Percentiles rank a stretch among this genome's conserved stretches.
Evolutionary conservation across 2,329 filamentous ascomycete genomes (phyloP).

Genomic region (Blastomyces gilchristii): DNA sequence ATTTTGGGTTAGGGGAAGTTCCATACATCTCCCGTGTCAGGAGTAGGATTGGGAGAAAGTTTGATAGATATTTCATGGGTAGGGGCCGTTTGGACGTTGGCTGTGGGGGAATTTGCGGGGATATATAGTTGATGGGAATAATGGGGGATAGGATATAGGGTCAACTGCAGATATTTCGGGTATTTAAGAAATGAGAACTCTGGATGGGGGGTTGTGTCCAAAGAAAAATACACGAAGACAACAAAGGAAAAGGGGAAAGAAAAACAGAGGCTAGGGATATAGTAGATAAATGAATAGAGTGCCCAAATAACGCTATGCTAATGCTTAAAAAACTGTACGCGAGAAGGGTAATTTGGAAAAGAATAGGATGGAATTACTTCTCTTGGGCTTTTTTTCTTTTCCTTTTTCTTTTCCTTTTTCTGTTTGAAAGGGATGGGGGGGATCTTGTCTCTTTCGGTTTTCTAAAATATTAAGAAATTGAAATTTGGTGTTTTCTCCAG

Average conservation of each 20-base stretch:
- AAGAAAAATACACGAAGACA: not conserved
- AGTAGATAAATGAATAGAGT: slow-evolving; percentile 18
- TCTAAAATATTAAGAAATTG: not conserved
- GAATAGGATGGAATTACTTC: not conserved
- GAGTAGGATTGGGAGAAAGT: not conserved
- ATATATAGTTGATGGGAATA: not conserved
- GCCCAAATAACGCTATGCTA: slow-evolving; percentile 37
- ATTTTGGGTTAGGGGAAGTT: not conserved
- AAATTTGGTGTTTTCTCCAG: not conserved
- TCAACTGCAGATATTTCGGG: not conserved
- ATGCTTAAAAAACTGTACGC: slow-evolving; percentile 16
- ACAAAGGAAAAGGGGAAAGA: slow-evolving; percentile 11
- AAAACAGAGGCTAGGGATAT: slow-evolving; percentile 13
- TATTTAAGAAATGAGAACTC: not conserved
- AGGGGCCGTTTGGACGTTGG: not conserved
- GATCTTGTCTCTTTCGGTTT: not conserved
- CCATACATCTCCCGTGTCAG: not conserved
- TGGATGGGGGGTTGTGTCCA: not conserved
- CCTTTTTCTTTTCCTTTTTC: not conserved
- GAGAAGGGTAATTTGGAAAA: slow-evolving; percentile 10
- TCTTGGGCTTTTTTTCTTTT: not conserved
- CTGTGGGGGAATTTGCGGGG: not conserved
- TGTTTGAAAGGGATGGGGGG: too few relatives aligned
- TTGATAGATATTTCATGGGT: not conserved
- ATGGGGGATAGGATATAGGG: not conserved